Evolutionary conservation across 805 yeast species (phyloP).

Genomic region (Monosporozyma unispora): DNA sequence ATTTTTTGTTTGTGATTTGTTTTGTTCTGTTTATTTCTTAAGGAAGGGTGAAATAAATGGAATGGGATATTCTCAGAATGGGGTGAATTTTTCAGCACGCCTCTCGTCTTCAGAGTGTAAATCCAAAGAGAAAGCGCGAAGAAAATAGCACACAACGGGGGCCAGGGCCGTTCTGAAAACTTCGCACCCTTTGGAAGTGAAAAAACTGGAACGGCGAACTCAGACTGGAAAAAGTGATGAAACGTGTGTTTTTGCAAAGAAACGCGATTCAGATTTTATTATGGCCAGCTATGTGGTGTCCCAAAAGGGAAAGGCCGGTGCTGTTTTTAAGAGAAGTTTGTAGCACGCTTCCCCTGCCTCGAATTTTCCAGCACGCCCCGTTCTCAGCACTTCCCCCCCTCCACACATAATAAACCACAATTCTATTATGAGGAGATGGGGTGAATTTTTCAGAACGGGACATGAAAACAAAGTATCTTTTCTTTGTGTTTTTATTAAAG

Average conservation of each 20-base stretch:
- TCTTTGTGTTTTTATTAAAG: not conserved
- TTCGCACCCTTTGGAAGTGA: slow-evolving; percentile 20
- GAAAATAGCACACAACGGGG: too few species aligned
- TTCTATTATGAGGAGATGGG: not conserved
- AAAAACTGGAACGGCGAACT: slow-evolving; percentile 22
- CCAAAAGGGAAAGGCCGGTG: slow-evolving; percentile 23
- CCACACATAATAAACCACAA: too few species aligned
- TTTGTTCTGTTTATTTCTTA: too few species aligned
- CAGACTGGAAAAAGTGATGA: slow-evolving; percentile 16
- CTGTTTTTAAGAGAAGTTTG: too few species aligned
- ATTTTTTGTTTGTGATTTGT: too few species aligned
- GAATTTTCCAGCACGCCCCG: not conserved
- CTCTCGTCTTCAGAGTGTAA: too few species aligned
- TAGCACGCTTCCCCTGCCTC: slow-evolving; percentile 5
- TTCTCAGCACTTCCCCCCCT: not conserved
- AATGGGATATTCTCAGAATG: not conserved
- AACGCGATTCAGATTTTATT: slow-evolving; percentile 13
- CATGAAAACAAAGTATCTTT: not conserved
- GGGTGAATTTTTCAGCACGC: not conserved
- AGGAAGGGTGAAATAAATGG: not conserved
- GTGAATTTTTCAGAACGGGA: not conserved
- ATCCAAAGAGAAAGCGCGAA: too few species aligned
- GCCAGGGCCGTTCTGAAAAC: not conserved
- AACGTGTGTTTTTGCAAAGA: slow-evolving; percentile 13
- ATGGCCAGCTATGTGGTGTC: slow-evolving; percentile 18